Percentiles rank a stretch among this genome's conserved stretches.
Conservation (phyloP, 2,329 filamentous ascomycete species). For the Exophiala viscosa region DNA sequence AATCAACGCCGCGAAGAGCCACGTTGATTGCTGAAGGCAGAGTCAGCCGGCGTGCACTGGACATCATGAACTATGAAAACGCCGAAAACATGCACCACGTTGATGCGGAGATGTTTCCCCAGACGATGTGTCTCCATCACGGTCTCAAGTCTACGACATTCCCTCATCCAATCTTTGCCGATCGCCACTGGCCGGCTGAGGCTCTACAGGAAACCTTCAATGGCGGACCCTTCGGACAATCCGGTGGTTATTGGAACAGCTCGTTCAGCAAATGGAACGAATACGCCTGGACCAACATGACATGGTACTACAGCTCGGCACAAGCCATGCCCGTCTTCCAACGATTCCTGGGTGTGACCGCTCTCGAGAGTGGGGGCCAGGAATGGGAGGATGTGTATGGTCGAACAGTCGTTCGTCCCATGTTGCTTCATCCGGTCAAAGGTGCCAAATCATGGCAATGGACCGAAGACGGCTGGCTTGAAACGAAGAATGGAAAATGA, state of each 20-base stretch:
- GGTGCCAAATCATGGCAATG: conserved; percentile 35
- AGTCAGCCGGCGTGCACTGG: conserved; percentile 66
- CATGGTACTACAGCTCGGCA: conserved; percentile 35
- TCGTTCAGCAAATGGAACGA: conserved; percentile 35
- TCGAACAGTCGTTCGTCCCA: conserved; percentile 30
- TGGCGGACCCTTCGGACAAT: conserved; percentile 32
- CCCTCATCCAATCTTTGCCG: conserved; percentile 75
- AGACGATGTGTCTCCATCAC: conserved; percentile 69
- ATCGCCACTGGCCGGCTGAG: conserved; percentile 60
- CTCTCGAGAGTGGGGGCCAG: conserved; percentile 27
- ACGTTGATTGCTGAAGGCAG: conserved; percentile 77
- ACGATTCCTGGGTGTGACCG: conserved; percentile 31
- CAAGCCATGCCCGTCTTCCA: conserved; percentile 34
- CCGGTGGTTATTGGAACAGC: conserved; percentile 34
- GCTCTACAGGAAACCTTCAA: conserved; percentile 34
- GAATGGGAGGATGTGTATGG: conserved; percentile 33
- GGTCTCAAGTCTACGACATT: conserved; percentile 75
- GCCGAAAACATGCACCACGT: conserved; percentile 66
- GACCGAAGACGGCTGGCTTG: conserved; percentile 26
- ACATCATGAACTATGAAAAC: conserved; percentile 75
- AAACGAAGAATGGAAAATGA: conserved; percentile 27
- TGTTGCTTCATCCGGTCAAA: conserved; percentile 35
- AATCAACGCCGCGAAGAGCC: conserved; percentile 64
- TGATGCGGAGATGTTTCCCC: conserved; percentile 75
- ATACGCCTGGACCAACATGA: conserved; percentile 33